These are phyloP conservation scores for Gryganskiella cystojenkinii DNA, from an alignment of 192 early-diverging fungal species.

Conservation along the genomic window DNA sequence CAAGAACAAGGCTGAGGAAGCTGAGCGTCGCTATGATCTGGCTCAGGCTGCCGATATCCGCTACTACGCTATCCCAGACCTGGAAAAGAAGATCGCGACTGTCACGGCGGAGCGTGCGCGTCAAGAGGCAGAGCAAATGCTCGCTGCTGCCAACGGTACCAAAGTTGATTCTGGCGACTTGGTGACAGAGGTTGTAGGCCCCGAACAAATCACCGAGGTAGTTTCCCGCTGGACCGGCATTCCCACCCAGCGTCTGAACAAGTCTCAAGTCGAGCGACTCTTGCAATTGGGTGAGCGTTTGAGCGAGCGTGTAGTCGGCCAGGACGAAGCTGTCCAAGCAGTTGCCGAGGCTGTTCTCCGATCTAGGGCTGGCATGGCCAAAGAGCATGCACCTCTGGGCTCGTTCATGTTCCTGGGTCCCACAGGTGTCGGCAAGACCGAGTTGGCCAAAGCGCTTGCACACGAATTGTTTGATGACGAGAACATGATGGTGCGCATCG, in stretches of 20 bases:
- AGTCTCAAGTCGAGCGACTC: conserved; percentile 88
- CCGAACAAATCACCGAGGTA: conserved; percentile 95
- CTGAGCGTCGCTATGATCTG: conserved; percentile 85
- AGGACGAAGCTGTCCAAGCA: conserved; percentile 89
- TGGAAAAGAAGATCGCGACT: conserved; percentile 77
- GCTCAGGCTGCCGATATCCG: conserved; percentile 92
- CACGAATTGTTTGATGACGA: conserved; percentile 97
- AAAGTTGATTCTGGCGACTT: conserved; percentile 57
- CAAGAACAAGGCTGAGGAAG: conserved; percentile 86
- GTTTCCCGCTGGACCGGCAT: conserved; percentile 98
- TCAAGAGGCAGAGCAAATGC: conserved; percentile 69
- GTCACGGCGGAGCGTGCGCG: conserved; percentile 75
- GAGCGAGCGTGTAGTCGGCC: conserved; percentile 90
- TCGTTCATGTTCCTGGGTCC: conserved; percentile 97
- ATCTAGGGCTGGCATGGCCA: conserved; percentile 90
- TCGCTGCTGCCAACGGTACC: conserved; percentile 53
- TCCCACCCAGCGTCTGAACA: conserved; percentile 88
- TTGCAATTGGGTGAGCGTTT: conserved; percentile 82
- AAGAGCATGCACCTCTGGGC: conserved; percentile 83
- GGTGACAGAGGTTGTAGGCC: conserved; percentile 86
- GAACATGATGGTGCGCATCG: conserved; percentile 94
- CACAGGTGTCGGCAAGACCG: conserved; percentile 96
- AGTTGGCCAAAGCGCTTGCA: conserved; percentile 82
- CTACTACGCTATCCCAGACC: conserved; percentile 94
- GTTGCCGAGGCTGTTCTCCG: conserved; percentile 92